A percentile compares a stretch with the other conserved stretches of the same genome.
phyloP scores from a whole-genome alignment of 257 asterid species.

The Dorcoceras hygrometricum region DNA sequence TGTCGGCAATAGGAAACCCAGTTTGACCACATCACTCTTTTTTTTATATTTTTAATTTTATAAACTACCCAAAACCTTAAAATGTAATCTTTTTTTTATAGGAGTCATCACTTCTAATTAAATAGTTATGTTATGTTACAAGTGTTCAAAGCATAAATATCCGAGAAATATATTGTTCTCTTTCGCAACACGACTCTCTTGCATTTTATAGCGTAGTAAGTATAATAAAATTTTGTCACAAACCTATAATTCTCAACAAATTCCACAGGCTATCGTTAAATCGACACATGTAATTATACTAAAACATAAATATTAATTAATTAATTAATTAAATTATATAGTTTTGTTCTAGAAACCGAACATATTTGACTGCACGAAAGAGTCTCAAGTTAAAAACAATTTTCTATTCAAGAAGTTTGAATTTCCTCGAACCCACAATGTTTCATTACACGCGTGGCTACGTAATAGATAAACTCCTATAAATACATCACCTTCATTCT shows the following conservation, averaged over 20 bases:
- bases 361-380: not conserved
- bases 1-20: not conserved
- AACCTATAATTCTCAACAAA: no score
- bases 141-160: no score
- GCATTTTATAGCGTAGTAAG: no score
- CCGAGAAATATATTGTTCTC: no score
- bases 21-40: not conserved
- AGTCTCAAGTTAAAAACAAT: not conserved
- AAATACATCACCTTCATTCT: not conserved
- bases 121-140: no score
- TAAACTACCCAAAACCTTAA: not conserved
- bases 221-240: no score
- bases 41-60: no score
- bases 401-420: not conserved
- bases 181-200: no score
- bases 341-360: not conserved
- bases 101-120: not conserved
- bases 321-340: not conserved
- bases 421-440: constrained; percentile 2
- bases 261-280: no score
- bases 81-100: no score
- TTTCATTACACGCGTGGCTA: constrained; percentile 1
- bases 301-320: not conserved
- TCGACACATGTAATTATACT: no score
- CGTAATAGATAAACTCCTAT: constrained; percentile 2